Evolutionary conservation across 2,329 filamentous ascomycete genomes (phyloP).

Genomic region (Calonectria montana): DNA sequence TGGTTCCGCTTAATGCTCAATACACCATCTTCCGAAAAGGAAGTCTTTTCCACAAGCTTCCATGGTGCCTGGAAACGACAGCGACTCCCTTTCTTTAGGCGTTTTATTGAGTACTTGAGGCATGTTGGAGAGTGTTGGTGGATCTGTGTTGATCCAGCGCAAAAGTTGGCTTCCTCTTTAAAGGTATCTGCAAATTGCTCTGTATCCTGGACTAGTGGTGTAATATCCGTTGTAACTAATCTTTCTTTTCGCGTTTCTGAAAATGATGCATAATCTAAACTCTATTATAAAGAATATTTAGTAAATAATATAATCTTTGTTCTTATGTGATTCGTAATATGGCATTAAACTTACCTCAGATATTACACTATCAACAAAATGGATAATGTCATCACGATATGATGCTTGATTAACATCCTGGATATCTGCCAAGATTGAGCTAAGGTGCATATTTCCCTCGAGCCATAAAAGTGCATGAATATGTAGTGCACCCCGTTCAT

Average conservation of each 20-base stretch:
- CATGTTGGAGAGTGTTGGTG: background rate
- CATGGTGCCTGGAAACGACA: background rate
- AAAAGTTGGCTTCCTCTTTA: conserved; percentile 16
- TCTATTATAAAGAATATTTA: background rate
- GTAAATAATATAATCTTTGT: background rate
- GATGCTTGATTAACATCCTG: background rate
- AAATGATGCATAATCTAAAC: background rate
- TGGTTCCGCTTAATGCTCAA: background rate
- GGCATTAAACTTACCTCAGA: background rate
- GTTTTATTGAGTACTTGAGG: conserved; percentile 12
- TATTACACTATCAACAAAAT: conserved; percentile 15
- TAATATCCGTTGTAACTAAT: background rate
- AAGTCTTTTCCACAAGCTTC: background rate
- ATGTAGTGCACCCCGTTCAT: background rate
- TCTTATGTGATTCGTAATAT: no score
- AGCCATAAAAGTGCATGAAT: conserved; percentile 1
- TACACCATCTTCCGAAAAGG: background rate
- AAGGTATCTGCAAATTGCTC: background rate
- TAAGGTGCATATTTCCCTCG: background rate
- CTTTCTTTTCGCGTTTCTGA: background rate
- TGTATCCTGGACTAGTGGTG: background rate
- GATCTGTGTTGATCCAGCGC: background rate
- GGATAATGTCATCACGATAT: background rate
- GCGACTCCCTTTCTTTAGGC: background rate
- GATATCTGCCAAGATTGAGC: background rate